These are phyloP conservation scores for Amanita subjunquillea DNA, from an alignment of 768 basidiomycete species.

Conservation along the genomic window DNA sequence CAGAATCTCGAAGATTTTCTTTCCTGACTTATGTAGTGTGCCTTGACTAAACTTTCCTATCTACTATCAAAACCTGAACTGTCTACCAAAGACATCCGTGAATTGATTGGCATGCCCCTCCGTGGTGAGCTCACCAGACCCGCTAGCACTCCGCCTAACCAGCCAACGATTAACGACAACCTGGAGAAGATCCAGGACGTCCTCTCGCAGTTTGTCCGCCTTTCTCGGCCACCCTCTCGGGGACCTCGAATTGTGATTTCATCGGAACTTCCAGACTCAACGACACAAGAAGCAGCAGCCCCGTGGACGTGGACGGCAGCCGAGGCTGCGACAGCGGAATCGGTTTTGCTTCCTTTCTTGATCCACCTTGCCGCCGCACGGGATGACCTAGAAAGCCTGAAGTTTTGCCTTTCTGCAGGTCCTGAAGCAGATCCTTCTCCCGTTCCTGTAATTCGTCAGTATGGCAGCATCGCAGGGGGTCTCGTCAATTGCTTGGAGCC, in stretches of 20 bases:
- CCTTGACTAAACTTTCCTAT: conserved; percentile 83
- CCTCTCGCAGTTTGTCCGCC: conserved; percentile 58
- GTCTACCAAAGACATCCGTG: conserved; percentile 53
- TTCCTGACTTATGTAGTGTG: conserved; percentile 45
- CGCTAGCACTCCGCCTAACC: conserved; percentile 30
- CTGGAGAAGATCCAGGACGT: conserved; percentile 55
- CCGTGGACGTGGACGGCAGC: conserved; percentile 75
- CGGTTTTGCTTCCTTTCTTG: conserved; percentile 64
- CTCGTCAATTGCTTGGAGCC: conserved; percentile 65
- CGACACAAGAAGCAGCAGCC: conserved; percentile 39
- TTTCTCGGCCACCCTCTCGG: conserved; percentile 32
- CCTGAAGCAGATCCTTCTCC: conserved; percentile 14
- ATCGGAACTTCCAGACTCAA: conserved; percentile 26
- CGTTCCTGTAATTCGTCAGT: conserved; percentile 15
- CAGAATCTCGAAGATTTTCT: not conserved
- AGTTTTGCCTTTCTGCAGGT: conserved; percentile 42
- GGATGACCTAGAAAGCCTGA: conserved; percentile 54
- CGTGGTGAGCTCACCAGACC: conserved; percentile 79
- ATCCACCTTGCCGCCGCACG: conserved; percentile 70
- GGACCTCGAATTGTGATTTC: conserved; percentile 25
- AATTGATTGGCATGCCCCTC: conserved; percentile 66
- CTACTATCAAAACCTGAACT: conserved; percentile 82
- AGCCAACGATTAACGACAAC: conserved; percentile 35
- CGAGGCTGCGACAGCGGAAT: conserved; percentile 61
- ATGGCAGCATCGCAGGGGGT: conserved; percentile 46